Base-by-base conservation (phyloP, 2,329 filamentous ascomycete species). In the Nigrospora osmanthi region DNA sequence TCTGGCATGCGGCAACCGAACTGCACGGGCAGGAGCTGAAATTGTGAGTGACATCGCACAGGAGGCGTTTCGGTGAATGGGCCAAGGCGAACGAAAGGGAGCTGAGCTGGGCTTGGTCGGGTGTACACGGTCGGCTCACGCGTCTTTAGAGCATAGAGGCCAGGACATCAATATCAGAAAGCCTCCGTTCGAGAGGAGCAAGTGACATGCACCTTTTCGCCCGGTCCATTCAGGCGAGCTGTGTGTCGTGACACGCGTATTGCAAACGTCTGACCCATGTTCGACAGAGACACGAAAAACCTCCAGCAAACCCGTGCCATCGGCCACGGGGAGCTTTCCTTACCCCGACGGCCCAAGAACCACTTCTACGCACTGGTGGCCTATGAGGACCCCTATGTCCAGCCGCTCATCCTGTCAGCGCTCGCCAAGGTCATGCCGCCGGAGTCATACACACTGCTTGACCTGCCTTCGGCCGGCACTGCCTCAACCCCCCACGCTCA, bases 361-460 rank as follows among this genome's bases (percentile, higher is more conserved):
- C 64, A 68, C 35, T 64, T 89, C 52, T 82, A 87, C 65, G 87
- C 87, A 42, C 64, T 91, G 42, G 71, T 96, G 56, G 76, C 89
- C 58, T 96, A 95, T 64, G 87, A 89, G 56, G 89, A 96, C 60
- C 61, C 74, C 38, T 98, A 97, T 60, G 88, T 97, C 10, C 88
- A 96, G 58, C 88, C 88, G 1, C 76, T 97, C 35, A 83, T 97
- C 48, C 64, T 89, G 39, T 69, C 77, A 16, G 87, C 89, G n/a
- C 69, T 97, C 17, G 60, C 78, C 41, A 69, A 75, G 4, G 67
- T 78, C 19, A 70, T 93, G 7, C 78, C 83, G 0, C 50, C 68
- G 15, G 65, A 65, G 4, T 63, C 67, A 1, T 79, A 79, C 59
- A 72, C 76, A 28, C 61, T 83, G 40, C 73, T 87, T 43, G 72